Evolutionary conservation across 75 land plant genomes (phyloP), one percentile per base, ranked within the genome.

Genomic region (Gnetum montanum): DNA sequence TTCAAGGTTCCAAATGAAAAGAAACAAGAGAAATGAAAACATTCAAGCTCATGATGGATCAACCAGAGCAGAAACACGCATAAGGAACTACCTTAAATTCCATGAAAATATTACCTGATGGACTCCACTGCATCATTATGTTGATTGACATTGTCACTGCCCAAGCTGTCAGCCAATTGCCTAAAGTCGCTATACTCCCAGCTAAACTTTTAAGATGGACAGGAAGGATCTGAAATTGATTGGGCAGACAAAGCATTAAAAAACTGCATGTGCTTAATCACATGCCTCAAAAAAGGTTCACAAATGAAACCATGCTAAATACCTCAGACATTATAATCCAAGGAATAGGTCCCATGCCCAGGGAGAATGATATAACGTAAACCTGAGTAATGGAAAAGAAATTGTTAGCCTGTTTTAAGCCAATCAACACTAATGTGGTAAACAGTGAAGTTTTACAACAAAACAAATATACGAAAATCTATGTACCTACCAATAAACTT

Each of bases 181-280:
- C 72, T 23, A 87, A 70, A 0, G 91, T 87, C 22, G 91, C 91
- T 8, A 87, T 54, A 58, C 91, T 87, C 23, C 91, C 91, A 61
- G 91, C 91, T 43, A 87, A 62, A 6, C 91, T 56, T 61, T 83
- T 87, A 4, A 87, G 74, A 34, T 70, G 72, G 5, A 75, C 57
- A 15, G 91, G 91, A 54, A 83, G 76, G 22, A 87, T 76, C 91
- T 87, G 69, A 59, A 62, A 40, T 8, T 25, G 6, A 26, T 43
- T 3, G 8, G 46, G 6, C 29, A 45, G 8, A 6, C 31, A 49
- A 49, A 49, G 43, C n/a, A 41, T 41, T 4, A 41, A 18, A 41
- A 41, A 15, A 41, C 18, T 15, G 4, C 18, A 41, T 41, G 16
- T 15, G 16, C 43, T 41, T 15, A 15, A 41, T 18, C 18, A 12